Evolutionary conservation across 1,139 yeast genomes (phyloP).

Genomic region (Pneumocystis jirovecii): DNA sequence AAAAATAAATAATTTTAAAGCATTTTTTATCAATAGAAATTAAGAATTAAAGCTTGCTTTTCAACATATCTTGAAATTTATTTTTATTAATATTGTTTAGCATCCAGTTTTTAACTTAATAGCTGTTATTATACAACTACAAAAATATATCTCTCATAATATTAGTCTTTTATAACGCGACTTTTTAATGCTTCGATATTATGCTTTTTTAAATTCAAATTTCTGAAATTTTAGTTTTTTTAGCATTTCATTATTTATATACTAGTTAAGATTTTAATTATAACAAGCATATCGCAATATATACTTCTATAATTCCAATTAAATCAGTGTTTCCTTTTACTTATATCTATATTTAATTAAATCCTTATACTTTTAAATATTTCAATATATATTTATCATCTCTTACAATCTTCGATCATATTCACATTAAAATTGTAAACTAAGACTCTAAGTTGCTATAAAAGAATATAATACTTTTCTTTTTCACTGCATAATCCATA

Average conservation of each 20-base stretch:
- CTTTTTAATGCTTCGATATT: not conserved
- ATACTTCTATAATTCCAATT: no score
- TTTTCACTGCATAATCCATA: not conserved
- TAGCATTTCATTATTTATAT: not conserved
- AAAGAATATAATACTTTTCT: not conserved
- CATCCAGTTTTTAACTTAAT: not conserved
- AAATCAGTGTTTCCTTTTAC: no score
- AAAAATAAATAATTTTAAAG: not conserved
- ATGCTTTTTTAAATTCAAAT: not conserved
- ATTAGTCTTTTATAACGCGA: not conserved
- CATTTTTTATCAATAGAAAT: not conserved
- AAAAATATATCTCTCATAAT: not conserved
- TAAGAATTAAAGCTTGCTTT: not conserved
- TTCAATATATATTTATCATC: no score
- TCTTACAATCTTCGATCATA: no score
- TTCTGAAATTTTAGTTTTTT: not conserved
- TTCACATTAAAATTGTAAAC: not conserved
- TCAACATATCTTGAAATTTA: not conserved
- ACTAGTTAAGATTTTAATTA: not conserved
- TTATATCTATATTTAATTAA: no score
- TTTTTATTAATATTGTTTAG: not conserved
- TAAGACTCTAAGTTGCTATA: not conserved
- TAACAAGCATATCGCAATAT: no score
- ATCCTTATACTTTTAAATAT: no score
- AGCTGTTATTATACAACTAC: not conserved